Base-by-base conservation (phyloP, 2,329 filamentous ascomycete genomes). In the Fusarium sp. region DNA sequence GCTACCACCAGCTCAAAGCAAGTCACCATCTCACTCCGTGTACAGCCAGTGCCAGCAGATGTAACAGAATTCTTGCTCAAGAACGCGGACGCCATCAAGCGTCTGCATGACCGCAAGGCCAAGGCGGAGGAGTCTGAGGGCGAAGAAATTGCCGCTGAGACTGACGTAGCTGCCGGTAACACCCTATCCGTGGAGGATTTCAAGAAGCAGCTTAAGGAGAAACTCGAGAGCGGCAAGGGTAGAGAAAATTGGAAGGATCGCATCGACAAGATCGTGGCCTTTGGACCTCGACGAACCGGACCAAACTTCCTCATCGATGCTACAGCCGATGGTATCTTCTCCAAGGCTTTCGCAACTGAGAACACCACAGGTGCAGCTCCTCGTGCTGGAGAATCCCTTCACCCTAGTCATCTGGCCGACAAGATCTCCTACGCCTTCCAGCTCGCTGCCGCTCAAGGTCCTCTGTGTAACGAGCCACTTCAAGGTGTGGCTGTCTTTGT, bases 391-490 rank as follows among this genome's bases (percentile, higher is more conserved):
- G 87, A 89, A 64, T 82, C 84, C 58, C 83, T 93, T 47, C 84
- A 87, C 64, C 87, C 92, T 5, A 87, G 87, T 58, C 93, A 96
- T 78, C 92, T 98, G 74, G 91, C 92, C 66, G 96, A 98, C 85
- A 98, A 97, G 81, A 93, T 98, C 72, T 88, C 91, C 10, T 95
- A 99, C 81, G 95, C 94, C 57, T 99, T 99, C 87, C 96, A 99
- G 82, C 92, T 98, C 18, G 93, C 94, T 42, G 97, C 93, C 1
- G 90, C 91, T 24, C 94, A 97, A 83, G 96, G 96, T 0, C 95
- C 96, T 0, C 89, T 98, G 60, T 98, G 96, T 83, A 90, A 94
- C 77, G 96, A 99, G 81, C 96, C 96, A 0, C 91, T 98, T 57
- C 96, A 98, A 84, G 96, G 96, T 59, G 89, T 98, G 27, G 96